Percentiles rank a stretch among this genome's conserved stretches.
phyloP scores from a whole-genome alignment of 345 rosid genomes.

The Dimocarpus longan region DNA sequence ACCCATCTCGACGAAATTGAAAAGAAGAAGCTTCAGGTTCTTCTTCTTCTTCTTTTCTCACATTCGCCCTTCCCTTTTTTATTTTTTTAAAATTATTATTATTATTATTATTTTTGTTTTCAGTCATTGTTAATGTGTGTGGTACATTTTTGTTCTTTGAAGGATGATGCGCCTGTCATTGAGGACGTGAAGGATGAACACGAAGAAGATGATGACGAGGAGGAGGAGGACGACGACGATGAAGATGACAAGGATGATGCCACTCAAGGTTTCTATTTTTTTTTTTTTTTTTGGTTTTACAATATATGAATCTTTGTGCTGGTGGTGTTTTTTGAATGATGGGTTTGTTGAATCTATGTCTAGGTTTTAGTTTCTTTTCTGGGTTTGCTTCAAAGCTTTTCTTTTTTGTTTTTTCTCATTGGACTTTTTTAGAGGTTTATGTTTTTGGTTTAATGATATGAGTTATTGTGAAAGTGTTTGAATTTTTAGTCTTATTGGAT shows the following conservation, averaged over 20 bases:
- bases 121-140: not conserved
- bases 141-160: not conserved
- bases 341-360: not conserved
- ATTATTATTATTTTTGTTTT: no score
- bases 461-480: not conserved
- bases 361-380: not conserved
- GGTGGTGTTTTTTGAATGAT: not conserved
- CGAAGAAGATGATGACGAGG: conserved; percentile 62
- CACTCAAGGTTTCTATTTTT: conserved; percentile 55
- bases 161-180: conserved; percentile 57
- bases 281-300: not conserved
- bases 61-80: not conserved
- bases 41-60: not conserved
- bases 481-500: not conserved
- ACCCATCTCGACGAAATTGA: conserved; percentile 41
- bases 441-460: not conserved
- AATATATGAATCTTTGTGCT: not conserved
- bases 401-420: not conserved
- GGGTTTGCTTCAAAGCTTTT: not conserved
- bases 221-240: conserved; percentile 70
- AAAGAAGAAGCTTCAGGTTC: conserved; percentile 43
- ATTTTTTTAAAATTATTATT: not conserved
- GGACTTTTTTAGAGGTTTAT: not conserved
- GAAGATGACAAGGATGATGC: conserved; percentile 67
- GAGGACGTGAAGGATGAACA: conserved; percentile 81